These are phyloP conservation scores for Lentinula raphanica DNA, from an alignment of 768 basidiomycete species.

Conservation along the genomic window DNA sequence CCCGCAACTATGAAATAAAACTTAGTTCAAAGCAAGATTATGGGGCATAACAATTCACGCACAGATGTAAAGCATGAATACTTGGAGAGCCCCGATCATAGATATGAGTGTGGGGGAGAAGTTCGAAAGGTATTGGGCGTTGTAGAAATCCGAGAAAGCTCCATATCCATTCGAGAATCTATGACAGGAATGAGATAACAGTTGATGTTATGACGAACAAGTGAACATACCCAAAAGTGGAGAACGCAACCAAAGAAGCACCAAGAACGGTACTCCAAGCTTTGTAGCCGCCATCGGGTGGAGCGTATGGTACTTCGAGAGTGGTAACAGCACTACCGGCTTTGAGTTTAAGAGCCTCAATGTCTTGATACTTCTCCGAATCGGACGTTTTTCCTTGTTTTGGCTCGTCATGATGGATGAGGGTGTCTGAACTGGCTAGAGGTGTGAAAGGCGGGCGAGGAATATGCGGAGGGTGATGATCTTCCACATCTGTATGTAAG, in stretches of 20 bases:
- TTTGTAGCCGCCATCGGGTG: conserved; percentile 6
- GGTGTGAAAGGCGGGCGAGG: not conserved
- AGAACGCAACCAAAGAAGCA: conserved; percentile 3
- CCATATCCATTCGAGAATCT: conserved; percentile 28
- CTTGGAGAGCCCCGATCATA: conserved; percentile 25
- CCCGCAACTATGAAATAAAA: conserved; percentile 12
- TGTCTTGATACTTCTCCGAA: not conserved
- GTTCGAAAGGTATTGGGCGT: conserved; percentile 17
- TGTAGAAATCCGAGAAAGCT: conserved; percentile 31
- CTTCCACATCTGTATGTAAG: not conserved
- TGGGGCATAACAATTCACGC: not conserved
- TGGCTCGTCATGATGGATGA: not conserved
- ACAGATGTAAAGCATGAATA: conserved; percentile 22
- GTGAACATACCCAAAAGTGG: conserved; percentile 7
- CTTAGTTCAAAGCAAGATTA: not conserved
- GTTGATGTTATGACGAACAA: not conserved
- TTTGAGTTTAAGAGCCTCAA: not conserved
- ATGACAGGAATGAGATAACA: not conserved
- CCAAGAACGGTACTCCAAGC: conserved; percentile 7
- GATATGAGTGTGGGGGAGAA: conserved; percentile 23
- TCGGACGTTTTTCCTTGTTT: not conserved
- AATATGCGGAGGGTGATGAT: not conserved
- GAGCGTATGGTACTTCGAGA: not conserved
- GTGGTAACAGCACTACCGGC: not conserved
- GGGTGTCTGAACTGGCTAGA: not conserved